A percentile compares a stretch with the other conserved stretches of the same genome.
These are phyloP conservation scores for Triadica sebifera DNA, from an alignment of 345 rosid genomes.

Conservation along the genomic window DNA sequence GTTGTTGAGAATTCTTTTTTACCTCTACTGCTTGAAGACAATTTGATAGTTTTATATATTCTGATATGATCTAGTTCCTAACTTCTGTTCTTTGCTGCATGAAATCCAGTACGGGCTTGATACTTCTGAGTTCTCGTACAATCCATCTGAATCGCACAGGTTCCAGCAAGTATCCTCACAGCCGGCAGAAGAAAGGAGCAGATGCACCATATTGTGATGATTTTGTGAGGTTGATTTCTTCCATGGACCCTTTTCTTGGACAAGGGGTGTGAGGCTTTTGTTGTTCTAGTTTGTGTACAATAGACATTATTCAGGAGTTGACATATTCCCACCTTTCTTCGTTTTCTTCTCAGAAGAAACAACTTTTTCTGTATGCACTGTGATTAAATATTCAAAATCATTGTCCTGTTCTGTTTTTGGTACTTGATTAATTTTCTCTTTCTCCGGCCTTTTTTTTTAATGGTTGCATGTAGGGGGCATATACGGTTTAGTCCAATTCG, in stretches of 20 bases:
- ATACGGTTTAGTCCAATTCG: too few relatives aligned
- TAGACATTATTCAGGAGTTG: conserved; percentile 27
- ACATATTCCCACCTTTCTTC: neutral
- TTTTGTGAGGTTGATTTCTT: conserved; percentile 1
- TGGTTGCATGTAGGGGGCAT: too few relatives aligned
- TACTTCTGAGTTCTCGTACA: conserved; percentile 91
- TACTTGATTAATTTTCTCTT: neutral
- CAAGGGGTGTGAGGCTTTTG: conserved; percentile 24
- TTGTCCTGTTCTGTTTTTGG: neutral
- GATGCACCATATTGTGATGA: conserved; percentile 81
- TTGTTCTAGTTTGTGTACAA: conserved; percentile 26
- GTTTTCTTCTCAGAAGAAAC: conserved; percentile 2
- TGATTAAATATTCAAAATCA: conserved; percentile 6
- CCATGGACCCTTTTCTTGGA: conserved; percentile 9
- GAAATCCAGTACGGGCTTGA: conserved; percentile 84
- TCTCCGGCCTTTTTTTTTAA: neutral
- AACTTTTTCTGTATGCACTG: conserved; percentile 14
- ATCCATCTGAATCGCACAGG: conserved; percentile 79
- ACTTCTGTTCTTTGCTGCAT: conserved; percentile 1
- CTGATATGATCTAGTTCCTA: neutral
- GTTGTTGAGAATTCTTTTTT: too few relatives aligned
- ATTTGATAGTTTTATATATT: neutral
- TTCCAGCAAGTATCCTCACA: conserved; percentile 59
- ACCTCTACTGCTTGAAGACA: too few relatives aligned
- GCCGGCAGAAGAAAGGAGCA: conserved; percentile 74